Evolutionary conservation across 345 rosid species (phyloP).

Genomic region (Dimocarpus longan): DNA sequence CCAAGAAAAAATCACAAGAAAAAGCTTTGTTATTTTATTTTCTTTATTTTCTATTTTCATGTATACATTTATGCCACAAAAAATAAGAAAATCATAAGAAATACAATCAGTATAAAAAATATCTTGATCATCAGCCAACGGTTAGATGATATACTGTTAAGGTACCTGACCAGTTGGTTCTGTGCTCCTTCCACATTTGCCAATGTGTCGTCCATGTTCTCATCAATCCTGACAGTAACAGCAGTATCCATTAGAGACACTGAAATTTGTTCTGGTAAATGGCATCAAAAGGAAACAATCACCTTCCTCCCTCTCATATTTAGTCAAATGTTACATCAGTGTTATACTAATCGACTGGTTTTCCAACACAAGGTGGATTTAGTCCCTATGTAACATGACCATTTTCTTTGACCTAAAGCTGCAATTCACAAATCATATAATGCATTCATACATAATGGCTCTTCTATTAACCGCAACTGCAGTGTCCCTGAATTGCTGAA

Average conservation of each 20-base stretch:
- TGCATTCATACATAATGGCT: neutral
- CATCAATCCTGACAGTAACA: slow-evolving; percentile 61
- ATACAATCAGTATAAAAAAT: slow-evolving; percentile 69
- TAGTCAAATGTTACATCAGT: too few species aligned
- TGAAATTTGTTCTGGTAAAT: neutral
- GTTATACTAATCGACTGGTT: too few species aligned
- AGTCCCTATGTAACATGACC: too few species aligned
- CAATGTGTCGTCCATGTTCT: slow-evolving; percentile 76
- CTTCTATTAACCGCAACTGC: neutral
- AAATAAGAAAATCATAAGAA: slow-evolving; percentile 80
- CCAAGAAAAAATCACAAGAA: neutral
- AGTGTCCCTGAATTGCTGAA: neutral
- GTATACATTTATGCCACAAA: slow-evolving; percentile 59
- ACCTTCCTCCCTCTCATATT: neutral
- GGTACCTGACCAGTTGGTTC: slow-evolving; percentile 54
- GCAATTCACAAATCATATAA: neutral
- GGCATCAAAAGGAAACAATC: neutral
- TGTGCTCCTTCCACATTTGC: slow-evolving; percentile 82
- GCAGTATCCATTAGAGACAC: neutral
- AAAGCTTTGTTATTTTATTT: slow-evolving; percentile 7
- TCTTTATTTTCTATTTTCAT: slow-evolving; percentile 17
- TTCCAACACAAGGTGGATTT: too few species aligned
- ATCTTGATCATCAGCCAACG: slow-evolving; percentile 85
- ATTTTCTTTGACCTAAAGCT: neutral
- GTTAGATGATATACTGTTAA: slow-evolving; percentile 76